Evolutionary conservation across 2,329 filamentous ascomycete species (phyloP).

Genomic region (Cladophialophora chaetospira): DNA sequence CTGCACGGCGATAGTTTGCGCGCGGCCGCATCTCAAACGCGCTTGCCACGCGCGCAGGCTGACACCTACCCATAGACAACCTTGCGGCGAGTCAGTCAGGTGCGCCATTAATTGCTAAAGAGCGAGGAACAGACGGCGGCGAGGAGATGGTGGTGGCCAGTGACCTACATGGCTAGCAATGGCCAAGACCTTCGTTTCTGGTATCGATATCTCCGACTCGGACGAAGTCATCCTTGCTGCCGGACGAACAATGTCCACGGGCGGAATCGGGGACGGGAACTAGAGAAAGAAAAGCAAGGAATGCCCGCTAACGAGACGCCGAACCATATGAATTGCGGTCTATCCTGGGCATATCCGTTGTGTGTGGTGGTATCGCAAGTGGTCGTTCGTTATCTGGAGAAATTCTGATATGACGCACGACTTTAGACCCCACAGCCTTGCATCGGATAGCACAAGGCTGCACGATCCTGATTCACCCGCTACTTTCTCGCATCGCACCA

Average conservation of each 20-base stretch:
- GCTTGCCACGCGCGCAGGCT: background rate
- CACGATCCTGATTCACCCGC: background rate
- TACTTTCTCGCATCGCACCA: background rate
- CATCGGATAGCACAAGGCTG: background rate
- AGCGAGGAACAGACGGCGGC: constrained; percentile 7
- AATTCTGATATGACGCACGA: background rate
- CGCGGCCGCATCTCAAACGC: background rate
- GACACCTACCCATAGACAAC: constrained; percentile 5
- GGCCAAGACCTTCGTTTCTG: constrained; percentile 73
- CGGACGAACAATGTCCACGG: no score
- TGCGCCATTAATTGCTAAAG: background rate
- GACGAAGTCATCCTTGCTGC: background rate
- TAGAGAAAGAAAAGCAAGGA: background rate
- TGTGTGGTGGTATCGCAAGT: background rate
- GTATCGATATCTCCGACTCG: constrained; percentile 41
- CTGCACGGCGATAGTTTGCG: background rate
- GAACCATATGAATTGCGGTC: background rate
- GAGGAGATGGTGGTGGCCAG: no score
- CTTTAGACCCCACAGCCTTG: background rate
- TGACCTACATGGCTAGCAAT: constrained; percentile 89
- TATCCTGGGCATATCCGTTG: background rate
- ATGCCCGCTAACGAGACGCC: background rate
- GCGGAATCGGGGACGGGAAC: no score
- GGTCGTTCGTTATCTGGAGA: background rate
- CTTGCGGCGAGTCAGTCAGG: background rate